Base-by-base conservation (phyloP, 2,329 filamentous ascomycete genomes). In the Botryotinia convoluta region DNA sequence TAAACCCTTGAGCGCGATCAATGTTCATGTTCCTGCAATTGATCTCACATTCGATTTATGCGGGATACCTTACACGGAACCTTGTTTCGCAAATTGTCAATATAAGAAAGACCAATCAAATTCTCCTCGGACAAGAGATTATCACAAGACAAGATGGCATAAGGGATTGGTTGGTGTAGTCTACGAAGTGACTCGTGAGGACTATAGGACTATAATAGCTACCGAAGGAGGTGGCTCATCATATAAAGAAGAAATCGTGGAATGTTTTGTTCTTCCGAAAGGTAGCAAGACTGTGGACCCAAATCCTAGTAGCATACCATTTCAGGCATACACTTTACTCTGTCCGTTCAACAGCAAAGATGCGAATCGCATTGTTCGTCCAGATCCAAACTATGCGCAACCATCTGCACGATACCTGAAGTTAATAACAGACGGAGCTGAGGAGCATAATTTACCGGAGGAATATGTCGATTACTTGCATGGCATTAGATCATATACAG, bases 111-210 rank as follows among this genome's bases (percentile, higher is more conserved):
- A 81, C 82, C 26, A 6, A 72, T 76, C 37, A 70, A 63, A 54
- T 69, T 75, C 76, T 76, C 6, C 77, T 75, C 5, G 74, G 76
- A 14, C 80, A 82, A 26, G 54, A 57, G 42, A 65, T 73, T 87
- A 87, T 76, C 84, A 87, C 78, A 88, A 89, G 78, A 84, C 87
- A 71, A 84, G 83, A 71, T 97, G 94, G 94, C 85, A 90, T 76
- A 95, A 94, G 79, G 93, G 93, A 7, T 87, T 99, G 3, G 89
- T 98, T 59, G 96, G 96, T 37, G 94, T 97, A 26, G 96, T 98
- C 6, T 99, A 99, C 84, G 95, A 98, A 84, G 93, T 98, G 44
- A 97, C 94, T 0, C 84, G 87, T 29, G 82, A 87, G 61, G 96
- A 99, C 83, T 99, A 93, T 81, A 87, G 90, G 10, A 92, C 89